These are phyloP conservation scores for Bathelium albidoporum DNA, from an alignment of 495 filamentous ascomycete genomes.

Conservation along the genomic window DNA sequence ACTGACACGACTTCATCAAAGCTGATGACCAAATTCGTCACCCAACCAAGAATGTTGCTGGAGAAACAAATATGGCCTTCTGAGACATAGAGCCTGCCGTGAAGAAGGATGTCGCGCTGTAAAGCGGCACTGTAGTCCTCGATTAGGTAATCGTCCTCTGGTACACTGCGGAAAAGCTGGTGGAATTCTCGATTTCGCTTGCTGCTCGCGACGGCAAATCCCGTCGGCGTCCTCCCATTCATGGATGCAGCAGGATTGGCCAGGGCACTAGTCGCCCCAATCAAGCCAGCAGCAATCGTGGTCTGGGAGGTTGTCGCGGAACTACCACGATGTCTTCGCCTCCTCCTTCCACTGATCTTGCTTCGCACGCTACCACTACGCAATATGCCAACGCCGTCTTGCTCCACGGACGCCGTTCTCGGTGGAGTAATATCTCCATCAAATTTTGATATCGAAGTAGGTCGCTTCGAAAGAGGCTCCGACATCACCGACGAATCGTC, in stretches of 20 bases:
- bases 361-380: constrained; percentile 78
- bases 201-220: constrained; percentile 92
- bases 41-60: constrained; percentile 97
- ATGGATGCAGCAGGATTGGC: constrained; percentile 48
- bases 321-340: constrained; percentile 67
- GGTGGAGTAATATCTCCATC: constrained; percentile 39
- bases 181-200: constrained; percentile 96
- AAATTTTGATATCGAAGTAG: constrained; percentile 23
- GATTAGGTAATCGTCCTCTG: constrained; percentile 95
- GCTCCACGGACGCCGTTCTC: constrained; percentile 42
- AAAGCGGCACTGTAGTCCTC: constrained; percentile 97
- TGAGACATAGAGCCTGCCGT: constrained; percentile 89
- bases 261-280: constrained; percentile 52
- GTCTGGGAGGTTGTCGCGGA: constrained; percentile 63
- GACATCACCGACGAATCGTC: constrained; percentile 6
- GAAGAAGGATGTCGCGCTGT: constrained; percentile 89
- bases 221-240: constrained; percentile 68
- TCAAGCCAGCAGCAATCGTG: constrained; percentile 60
- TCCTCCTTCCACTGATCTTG: constrained; percentile 46
- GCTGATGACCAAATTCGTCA: constrained; percentile 91
- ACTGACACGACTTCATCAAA: constrained; percentile 96
- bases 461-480: constrained; percentile 13
- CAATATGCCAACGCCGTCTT: constrained; percentile 58
- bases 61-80: constrained; percentile 98
- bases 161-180: constrained; percentile 84